phyloP scores from a whole-genome alignment of 2,329 filamentous ascomycete genomes.

The Xylaria sp. region DNA sequence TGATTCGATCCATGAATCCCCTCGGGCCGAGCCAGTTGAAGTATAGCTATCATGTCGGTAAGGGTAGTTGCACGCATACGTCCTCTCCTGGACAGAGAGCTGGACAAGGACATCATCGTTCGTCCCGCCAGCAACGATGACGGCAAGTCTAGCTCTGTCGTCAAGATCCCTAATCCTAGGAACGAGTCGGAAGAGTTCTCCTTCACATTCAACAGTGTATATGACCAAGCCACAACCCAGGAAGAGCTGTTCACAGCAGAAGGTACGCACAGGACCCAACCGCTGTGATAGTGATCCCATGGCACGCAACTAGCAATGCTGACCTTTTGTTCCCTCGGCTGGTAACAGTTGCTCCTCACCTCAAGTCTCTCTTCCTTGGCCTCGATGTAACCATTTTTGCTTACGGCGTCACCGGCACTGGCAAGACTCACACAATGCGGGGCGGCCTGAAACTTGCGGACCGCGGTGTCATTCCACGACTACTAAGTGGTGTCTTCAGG shows the following conservation, averaged over 20 bases:
- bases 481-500: constrained; percentile 85
- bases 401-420: constrained; percentile 91
- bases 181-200: constrained; percentile 90
- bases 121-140: constrained; percentile 66
- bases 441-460: constrained; percentile 86
- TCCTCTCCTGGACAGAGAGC: constrained; percentile 83
- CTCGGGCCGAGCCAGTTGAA: constrained; percentile 6
- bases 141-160: constrained; percentile 67
- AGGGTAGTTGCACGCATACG: constrained; percentile 90
- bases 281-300: not conserved
- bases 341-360: constrained; percentile 76
- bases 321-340: constrained; percentile 1
- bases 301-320: not conserved
- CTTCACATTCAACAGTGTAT: constrained; percentile 94
- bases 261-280: constrained; percentile 57
- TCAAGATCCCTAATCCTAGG: constrained; percentile 93
- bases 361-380: constrained; percentile 91
- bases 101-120: constrained; percentile 87
- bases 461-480: constrained; percentile 82
- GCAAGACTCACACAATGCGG: constrained; percentile 96
- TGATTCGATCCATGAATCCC: not conserved
- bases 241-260: constrained; percentile 88
- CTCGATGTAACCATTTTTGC: constrained; percentile 90
- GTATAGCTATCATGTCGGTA: constrained; percentile 62
- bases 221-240: constrained; percentile 79